These are phyloP conservation scores for Neonectria faginata DNA, from an alignment of 2,329 filamentous ascomycete genomes.

Conservation along the genomic window DNA sequence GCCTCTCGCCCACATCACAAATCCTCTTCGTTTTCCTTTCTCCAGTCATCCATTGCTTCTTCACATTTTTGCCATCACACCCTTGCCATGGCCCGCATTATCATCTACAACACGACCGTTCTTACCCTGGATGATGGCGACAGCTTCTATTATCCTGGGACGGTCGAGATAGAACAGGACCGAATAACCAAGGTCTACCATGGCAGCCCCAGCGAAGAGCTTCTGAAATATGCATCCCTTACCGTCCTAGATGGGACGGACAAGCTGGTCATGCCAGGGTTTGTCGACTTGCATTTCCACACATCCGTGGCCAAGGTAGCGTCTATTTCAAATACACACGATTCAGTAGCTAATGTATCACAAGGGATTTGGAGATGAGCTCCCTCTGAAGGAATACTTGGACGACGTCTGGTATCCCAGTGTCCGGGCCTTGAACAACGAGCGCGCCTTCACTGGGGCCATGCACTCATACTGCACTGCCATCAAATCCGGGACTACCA, in stretches of 20 bases:
- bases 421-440: constrained; percentile 17
- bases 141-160: constrained; percentile 16
- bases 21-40: background rate
- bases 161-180: constrained; percentile 11
- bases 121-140: constrained; percentile 13
- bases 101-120: constrained; percentile 23
- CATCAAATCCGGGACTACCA: constrained; percentile 26
- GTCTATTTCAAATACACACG: too few species aligned
- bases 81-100: constrained; percentile 7
- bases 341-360: background rate
- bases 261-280: constrained; percentile 20
- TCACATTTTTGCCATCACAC: background rate
- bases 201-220: constrained; percentile 6
- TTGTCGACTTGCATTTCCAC: constrained; percentile 24
- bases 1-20: too few species aligned
- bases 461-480: constrained; percentile 29
- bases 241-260: constrained; percentile 16
- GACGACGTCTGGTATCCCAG: constrained; percentile 24
- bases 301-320: constrained; percentile 18
- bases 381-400: constrained; percentile 20
- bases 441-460: constrained; percentile 19
- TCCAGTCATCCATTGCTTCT: too few species aligned
- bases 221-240: background rate
- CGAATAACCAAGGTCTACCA: constrained; percentile 11
- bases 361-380: constrained; percentile 23